Evolutionary conservation across 2,329 filamentous ascomycete genomes (phyloP), one percentile per base, ranked within the genome.

Genomic region (Alternaria viburni): DNA sequence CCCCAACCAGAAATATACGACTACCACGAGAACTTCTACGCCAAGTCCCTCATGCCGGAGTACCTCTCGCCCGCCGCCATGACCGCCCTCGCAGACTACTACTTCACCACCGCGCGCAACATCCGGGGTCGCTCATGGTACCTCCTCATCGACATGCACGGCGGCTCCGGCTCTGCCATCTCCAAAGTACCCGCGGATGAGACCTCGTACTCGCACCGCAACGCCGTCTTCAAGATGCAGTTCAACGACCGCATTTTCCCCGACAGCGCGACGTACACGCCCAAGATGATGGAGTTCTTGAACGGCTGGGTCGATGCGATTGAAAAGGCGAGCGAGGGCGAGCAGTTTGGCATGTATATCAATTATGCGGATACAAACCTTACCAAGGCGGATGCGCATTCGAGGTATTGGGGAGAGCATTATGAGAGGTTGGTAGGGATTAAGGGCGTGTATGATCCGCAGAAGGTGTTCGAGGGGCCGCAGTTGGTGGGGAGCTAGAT

Each of bases 291-390:
- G 49, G 45, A 57, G 8, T 80, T 82, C 51, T 44, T 83, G 21
- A 75, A 81, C 28, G 75, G 75, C 50, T 83, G 81, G 76, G 75
- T 81, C 25, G 73, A 77, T 15, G 71, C 69, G 8, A 69, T 80
- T 54, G 72, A 61, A 12, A 62, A 71, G 49, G 72, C 72, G 21
- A 72, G 64, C 8, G 59, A 64, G 1, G 64, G 54, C 2, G 59
- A 56, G 28, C 68, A 79, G 28, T 82, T 79, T 75, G 82, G 81
- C 19, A 82, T 82, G 75, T 86, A 86, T 68, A 81, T 82, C 69
- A 86, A 86, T 73, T 86, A 86, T 65, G 81, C 82, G 17, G 84
- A 86, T 72, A 78, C 83, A 9, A 79, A 76, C 43, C 72, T 86
- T 67, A 78, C 76, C 51, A 77, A 77, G 30, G 75, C 77, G 1